Evolutionary conservation across 2,329 filamentous ascomycete species (phyloP).

Genomic region (Ophiostoma novo-ulmi): DNA sequence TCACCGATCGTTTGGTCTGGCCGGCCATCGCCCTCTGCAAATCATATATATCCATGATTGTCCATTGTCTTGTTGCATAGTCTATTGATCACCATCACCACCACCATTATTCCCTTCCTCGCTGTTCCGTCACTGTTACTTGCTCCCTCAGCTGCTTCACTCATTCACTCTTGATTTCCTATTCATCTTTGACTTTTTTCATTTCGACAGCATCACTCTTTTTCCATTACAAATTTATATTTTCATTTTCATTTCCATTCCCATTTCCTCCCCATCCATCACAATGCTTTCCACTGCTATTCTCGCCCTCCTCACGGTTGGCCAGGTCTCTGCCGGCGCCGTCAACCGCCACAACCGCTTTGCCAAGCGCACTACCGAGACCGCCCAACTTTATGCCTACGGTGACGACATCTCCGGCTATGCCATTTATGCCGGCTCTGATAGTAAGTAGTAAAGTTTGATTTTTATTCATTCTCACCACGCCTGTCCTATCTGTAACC

Average conservation of each 20-base stretch:
- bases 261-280: background rate
- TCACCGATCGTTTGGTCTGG: constrained; percentile 1
- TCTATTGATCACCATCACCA: background rate
- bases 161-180: background rate
- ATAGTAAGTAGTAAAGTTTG: background rate
- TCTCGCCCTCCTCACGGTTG: constrained; percentile 9
- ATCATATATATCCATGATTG: constrained; percentile 2
- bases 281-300: constrained; percentile 1
- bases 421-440: constrained; percentile 1
- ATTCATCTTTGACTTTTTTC: background rate
- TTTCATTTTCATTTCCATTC: background rate
- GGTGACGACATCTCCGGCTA: constrained; percentile 15
- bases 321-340: background rate
- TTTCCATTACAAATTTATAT: background rate
- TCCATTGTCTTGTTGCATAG: constrained; percentile 1
- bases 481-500: background rate
- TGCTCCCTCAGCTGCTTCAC: background rate
- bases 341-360: background rate
- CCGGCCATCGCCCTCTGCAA: background rate
- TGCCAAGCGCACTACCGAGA: constrained; percentile 18
- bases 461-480: background rate
- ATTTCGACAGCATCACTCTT: background rate
- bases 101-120: background rate
- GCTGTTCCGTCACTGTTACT: background rate
- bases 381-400: constrained; percentile 16